phyloP scores from a whole-genome alignment of 176 grass and related monocot species.

The Bromus sterilis region DNA sequence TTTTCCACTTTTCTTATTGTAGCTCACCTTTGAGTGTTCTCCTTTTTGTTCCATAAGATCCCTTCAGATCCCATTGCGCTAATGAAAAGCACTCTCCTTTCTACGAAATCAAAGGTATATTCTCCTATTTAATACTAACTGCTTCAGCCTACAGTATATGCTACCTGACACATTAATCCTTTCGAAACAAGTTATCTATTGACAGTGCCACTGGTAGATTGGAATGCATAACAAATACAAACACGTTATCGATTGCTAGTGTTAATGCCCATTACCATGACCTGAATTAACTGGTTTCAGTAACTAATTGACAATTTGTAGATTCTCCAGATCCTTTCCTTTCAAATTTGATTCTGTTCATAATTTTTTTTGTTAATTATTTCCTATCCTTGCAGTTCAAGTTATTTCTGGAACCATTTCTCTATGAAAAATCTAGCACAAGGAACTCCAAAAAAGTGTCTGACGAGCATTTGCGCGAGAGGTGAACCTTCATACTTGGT shows the following conservation, averaged over 20 bases:
- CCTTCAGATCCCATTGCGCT: slow-evolving; percentile 70
- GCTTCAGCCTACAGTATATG: background rate
- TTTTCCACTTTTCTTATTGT: background rate
- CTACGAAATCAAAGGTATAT: slow-evolving; percentile 83
- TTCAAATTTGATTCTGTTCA: background rate
- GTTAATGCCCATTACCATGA: background rate
- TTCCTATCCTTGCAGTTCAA: slow-evolving; percentile 43
- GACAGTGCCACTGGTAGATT: slow-evolving; percentile 1
- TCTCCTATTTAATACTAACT: background rate
- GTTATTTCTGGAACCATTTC: slow-evolving; percentile 81
- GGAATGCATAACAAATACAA: background rate
- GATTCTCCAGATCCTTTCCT: background rate
- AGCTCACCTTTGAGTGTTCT: slow-evolving; percentile 8
- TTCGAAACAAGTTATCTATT: background rate
- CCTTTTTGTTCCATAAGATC: slow-evolving; percentile 44
- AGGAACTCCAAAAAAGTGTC: slow-evolving; percentile 60
- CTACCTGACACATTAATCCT: background rate
- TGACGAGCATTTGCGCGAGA: slow-evolving; percentile 63
- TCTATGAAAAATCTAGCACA: slow-evolving; percentile 40
- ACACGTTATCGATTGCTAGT: background rate
- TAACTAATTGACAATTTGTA: slow-evolving; percentile 16
- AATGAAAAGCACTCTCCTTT: slow-evolving; percentile 72
- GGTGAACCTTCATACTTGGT: slow-evolving; percentile 58
- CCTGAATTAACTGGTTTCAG: slow-evolving; percentile 11
- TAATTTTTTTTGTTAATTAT: background rate